These are phyloP conservation scores for Schizothecium vesticola DNA, from an alignment of 495 filamentous ascomycete genomes.

Conservation along the genomic window DNA sequence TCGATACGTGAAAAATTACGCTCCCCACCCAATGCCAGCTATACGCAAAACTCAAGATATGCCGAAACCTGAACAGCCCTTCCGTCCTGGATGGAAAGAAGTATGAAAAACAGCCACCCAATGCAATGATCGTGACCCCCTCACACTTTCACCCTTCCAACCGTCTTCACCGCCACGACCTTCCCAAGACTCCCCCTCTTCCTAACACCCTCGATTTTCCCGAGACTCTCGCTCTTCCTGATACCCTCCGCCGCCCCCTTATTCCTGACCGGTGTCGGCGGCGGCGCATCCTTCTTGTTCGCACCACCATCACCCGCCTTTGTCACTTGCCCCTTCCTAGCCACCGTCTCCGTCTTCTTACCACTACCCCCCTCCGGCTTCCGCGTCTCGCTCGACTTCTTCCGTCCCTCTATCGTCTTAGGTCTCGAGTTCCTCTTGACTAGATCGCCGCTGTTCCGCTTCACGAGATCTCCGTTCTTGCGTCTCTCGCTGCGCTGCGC, in stretches of 20 bases:
- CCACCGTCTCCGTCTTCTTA: background rate
- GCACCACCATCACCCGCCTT: background rate
- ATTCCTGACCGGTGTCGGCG: background rate
- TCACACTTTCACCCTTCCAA: background rate
- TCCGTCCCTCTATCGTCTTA: background rate
- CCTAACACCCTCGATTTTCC: background rate
- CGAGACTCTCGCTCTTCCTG: background rate
- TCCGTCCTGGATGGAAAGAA: background rate
- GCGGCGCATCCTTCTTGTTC: background rate
- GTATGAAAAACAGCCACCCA: background rate
- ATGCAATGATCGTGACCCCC: background rate
- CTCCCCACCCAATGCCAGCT: background rate
- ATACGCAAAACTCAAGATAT: background rate
- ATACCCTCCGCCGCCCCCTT: background rate
- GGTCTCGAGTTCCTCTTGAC: background rate
- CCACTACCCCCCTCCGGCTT: background rate
- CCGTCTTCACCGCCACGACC: background rate
- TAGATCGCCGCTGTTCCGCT: background rate
- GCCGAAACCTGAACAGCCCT: background rate
- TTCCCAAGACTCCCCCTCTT: background rate
- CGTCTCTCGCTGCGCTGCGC: background rate
- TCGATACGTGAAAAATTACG: background rate
- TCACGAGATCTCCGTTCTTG: background rate
- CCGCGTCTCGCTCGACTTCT: background rate
- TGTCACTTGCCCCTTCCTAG: background rate